These are phyloP conservation scores for Polygonum aviculare DNA, from an alignment of 148 eudicot genomes.

Conservation along the genomic window DNA sequence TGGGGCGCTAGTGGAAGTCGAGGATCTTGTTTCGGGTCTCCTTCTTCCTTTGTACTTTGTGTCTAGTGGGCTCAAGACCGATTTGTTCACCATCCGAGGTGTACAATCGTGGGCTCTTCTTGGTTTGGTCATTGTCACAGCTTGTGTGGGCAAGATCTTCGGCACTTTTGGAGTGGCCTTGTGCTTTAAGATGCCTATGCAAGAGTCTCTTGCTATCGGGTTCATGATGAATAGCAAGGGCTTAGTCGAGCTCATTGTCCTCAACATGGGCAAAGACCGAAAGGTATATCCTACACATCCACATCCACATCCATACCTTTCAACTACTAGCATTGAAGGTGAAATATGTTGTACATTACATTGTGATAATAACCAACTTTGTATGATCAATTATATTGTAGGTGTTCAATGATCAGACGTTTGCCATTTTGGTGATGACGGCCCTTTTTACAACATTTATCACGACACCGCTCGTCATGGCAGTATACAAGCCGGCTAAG, in stretches of 20 bases:
- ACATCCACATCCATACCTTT: background rate
- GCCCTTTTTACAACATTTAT: constrained; percentile 75
- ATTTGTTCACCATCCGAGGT: constrained; percentile 66
- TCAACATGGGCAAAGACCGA: constrained; percentile 73
- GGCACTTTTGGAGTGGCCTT: constrained; percentile 54
- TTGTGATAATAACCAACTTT: too few relatives aligned
- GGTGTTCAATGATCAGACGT: constrained; percentile 81
- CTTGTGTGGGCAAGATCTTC: constrained; percentile 65
- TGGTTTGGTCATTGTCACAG: constrained; percentile 55
- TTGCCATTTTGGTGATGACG: constrained; percentile 76
- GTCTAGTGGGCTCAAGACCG: constrained; percentile 74
- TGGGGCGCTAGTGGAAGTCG: constrained; percentile 71
- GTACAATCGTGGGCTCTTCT: constrained; percentile 81
- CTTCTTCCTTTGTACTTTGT: constrained; percentile 77
- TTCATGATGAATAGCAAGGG: constrained; percentile 78
- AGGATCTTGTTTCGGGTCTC: constrained; percentile 76
- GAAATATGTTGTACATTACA: too few relatives aligned
- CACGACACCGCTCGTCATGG: constrained; percentile 61
- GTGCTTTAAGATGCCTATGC: constrained; percentile 43
- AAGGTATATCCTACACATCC: constrained; percentile 31
- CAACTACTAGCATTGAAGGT: background rate
- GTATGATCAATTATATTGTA: constrained; percentile 11
- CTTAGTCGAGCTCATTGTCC: constrained; percentile 73
- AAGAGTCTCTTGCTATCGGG: constrained; percentile 59
- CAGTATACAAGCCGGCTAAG: constrained; percentile 66